Base-by-base conservation (phyloP, 2,329 filamentous ascomycete species). In the Fusarium sulawesiense region DNA sequence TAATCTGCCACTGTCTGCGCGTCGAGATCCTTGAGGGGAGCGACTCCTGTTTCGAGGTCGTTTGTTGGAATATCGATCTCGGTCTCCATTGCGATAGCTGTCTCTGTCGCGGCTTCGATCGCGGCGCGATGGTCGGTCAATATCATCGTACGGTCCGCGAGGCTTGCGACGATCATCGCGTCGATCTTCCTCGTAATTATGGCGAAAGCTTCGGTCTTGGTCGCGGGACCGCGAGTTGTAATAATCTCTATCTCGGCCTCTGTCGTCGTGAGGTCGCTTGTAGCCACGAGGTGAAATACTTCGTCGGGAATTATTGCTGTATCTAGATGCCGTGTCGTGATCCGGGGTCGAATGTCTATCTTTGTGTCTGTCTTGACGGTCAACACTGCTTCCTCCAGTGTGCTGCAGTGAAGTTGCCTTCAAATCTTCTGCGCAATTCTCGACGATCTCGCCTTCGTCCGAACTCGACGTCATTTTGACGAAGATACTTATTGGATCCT, bases 391-490 rank as follows among this genome's bases (percentile, higher is more conserved):
- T 91, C 89, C 87, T 88, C 90, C 89, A 87, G 88, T 83, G 82
- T 87, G 87, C 86, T 87, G 85, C 87, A 90, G 89, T 90, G 91
- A 91, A 93, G 92, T 92, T 96, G 93, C 93, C 93, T 96, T 96
- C 81, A 82, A 83, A 76, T 84, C 79, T 78, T 80, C 79, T 86
- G 85, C 87, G 82, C 87, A 86, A 83, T 88, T 88, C 83, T 94
- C 92, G 80, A 91, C 83, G 81, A 95, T 93, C 85, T 97, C 93
- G 83, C 93, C 93, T 83, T 97, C 93, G 82, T 93, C 93, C 78
- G 92, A 93, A 83, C 91, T 93, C 75, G 83, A 83, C 74, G 79
- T 71, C 80, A 82, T 82, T 58, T 63, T 78, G 73, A 65, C 70
- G 72, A 73, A 70, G 70, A 72, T 68, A 47, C 55, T 71, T 55